phyloP scores from a whole-genome alignment of 2,329 filamentous ascomycete genomes.

The Colletotrichum ledebouriae region DNA sequence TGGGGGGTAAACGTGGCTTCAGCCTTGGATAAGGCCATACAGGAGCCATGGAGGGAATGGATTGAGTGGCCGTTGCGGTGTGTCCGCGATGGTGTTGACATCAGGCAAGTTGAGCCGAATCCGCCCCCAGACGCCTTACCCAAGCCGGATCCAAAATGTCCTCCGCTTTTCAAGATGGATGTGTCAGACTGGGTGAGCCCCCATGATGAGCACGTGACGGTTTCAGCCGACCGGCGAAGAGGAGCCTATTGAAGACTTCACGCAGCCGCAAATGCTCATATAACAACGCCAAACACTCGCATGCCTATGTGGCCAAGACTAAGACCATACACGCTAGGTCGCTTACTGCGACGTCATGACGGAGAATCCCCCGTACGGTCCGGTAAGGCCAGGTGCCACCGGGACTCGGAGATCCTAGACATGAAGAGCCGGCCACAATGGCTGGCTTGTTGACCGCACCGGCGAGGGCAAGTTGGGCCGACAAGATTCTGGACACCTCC shows the following conservation, averaged over 20 bases:
- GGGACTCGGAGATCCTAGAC: too few relatives aligned
- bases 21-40: constrained; percentile 31
- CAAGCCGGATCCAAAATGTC: not conserved
- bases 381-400: too few relatives aligned
- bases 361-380: not conserved
- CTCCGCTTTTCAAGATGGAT: constrained; percentile 17
- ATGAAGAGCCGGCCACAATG: too few relatives aligned
- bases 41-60: constrained; percentile 40
- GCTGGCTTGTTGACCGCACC: too few relatives aligned
- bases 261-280: not conserved
- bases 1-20: constrained; percentile 32
- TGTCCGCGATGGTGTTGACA: constrained; percentile 34
- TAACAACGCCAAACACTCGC: not conserved
- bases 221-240: not conserved
- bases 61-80: constrained; percentile 38
- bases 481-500: too few relatives aligned
- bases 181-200: constrained; percentile 19
- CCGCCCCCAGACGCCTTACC: constrained; percentile 1
- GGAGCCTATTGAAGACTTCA: not conserved
- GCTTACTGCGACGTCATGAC: not conserved
- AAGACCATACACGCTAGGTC: not conserved
- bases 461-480: too few relatives aligned
- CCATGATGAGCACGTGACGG: constrained; percentile 8
- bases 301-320: not conserved
- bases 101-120: constrained; percentile 15